These are phyloP conservation scores for Aspergillus viridinutans DNA, from an alignment of 2,329 filamentous ascomycete species.

Conservation along the genomic window DNA sequence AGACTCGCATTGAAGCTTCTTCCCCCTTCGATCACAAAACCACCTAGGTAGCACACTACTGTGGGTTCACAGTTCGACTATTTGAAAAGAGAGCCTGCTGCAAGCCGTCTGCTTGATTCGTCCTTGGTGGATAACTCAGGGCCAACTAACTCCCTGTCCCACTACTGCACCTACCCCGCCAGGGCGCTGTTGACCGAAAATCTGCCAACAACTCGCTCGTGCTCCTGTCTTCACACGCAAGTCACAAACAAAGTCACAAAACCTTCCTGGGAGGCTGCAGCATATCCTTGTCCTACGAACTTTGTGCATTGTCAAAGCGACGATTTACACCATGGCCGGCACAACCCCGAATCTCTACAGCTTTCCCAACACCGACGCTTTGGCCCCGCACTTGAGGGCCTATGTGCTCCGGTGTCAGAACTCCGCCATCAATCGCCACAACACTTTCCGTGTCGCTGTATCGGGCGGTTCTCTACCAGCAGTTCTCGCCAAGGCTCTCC, in stretches of 20 bases:
- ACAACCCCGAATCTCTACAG: slow-evolving; percentile 65
- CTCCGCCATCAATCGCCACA: slow-evolving; percentile 73
- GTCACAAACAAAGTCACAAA: not conserved
- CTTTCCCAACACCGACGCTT: slow-evolving; percentile 64
- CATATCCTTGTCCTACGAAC: not conserved
- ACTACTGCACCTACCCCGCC: slow-evolving; percentile 3
- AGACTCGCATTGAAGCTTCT: not conserved
- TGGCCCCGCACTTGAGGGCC: slow-evolving; percentile 72
- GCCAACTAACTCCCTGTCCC: not conserved
- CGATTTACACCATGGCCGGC: slow-evolving; percentile 32
- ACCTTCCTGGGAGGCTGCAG: not conserved
- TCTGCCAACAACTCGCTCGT: not conserved
- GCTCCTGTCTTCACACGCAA: not conserved
- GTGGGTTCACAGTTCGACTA: not conserved
- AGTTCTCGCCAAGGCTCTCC: slow-evolving; percentile 77
- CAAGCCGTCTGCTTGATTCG: not conserved
- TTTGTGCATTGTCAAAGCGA: slow-evolving; percentile 2
- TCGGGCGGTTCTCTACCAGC: slow-evolving; percentile 92
- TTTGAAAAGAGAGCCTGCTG: not conserved
- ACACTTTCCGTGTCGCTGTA: slow-evolving; percentile 82
- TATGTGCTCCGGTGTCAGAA: slow-evolving; percentile 82
- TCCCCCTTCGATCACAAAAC: not conserved
- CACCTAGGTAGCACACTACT: not conserved
- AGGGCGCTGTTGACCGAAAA: slow-evolving; percentile 2
- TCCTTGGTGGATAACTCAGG: not conserved